phyloP scores from a whole-genome alignment of 305 asterid genomes.

The Fraxinus sp. region DNA sequence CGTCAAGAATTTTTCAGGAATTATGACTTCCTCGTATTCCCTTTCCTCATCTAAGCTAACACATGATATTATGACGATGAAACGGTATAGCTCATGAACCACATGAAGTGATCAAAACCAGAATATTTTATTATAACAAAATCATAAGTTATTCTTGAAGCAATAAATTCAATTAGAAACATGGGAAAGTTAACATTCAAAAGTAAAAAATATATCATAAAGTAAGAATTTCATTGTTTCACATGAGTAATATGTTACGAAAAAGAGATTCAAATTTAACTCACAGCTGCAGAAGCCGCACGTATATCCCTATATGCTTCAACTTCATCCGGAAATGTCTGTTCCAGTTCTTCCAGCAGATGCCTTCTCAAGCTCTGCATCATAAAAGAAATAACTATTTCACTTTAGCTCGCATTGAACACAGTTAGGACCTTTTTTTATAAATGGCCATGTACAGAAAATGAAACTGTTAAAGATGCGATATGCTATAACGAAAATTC shows the following conservation, averaged over 20 bases:
- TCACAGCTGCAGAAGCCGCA: constrained; percentile 73
- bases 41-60: not conserved
- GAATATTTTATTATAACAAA: not conserved
- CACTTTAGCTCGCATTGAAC: not conserved
- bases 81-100: not conserved
- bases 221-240: not conserved
- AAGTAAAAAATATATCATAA: not conserved
- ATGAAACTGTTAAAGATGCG: not conserved
- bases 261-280: constrained; percentile 21
- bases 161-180: not conserved
- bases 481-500: not conserved
- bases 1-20: not conserved
- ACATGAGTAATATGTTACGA: not conserved
- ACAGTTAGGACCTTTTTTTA: not conserved
- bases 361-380: constrained; percentile 56
- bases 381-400: constrained; percentile 4
- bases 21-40: not conserved
- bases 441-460: not conserved
- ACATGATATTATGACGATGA: not conserved
- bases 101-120: not conserved
- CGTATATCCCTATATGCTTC: constrained; percentile 66
- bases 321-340: constrained; percentile 72
- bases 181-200: not conserved
- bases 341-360: constrained; percentile 69
- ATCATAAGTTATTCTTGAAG: not conserved